These are phyloP conservation scores for Paxillus ammoniavirescens DNA, from an alignment of 768 basidiomycete species.

Conservation along the genomic window DNA sequence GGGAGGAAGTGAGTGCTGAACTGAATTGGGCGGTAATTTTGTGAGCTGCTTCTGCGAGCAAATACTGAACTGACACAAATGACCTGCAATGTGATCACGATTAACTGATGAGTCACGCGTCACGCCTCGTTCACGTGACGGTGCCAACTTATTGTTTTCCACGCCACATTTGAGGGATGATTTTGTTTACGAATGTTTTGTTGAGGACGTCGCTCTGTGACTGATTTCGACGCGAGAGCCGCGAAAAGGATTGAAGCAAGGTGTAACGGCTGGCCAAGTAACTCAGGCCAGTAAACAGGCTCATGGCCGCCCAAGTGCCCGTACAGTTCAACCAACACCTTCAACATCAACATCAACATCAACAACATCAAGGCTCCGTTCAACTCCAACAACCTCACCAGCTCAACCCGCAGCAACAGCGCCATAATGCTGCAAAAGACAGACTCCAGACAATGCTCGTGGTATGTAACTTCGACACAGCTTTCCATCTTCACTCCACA, in stretches of 20 bases:
- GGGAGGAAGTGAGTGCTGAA: constrained; percentile 34
- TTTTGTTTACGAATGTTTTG: constrained; percentile 15
- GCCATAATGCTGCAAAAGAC: constrained; percentile 19
- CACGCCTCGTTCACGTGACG: constrained; percentile 18
- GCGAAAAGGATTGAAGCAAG: neutral
- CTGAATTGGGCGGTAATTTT: too few relatives aligned
- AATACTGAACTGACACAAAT: too few relatives aligned
- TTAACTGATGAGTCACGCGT: neutral
- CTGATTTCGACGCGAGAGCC: neutral
- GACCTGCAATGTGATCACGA: too few relatives aligned
- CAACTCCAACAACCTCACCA: neutral
- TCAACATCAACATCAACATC: constrained; percentile 8
- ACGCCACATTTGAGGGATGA: constrained; percentile 21
- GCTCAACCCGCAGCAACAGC: constrained; percentile 9
- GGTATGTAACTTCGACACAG: constrained; percentile 4
- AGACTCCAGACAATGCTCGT: constrained; percentile 22
- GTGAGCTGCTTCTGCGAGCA: too few relatives aligned
- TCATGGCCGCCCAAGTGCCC: constrained; percentile 16
- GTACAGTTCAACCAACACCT: constrained; percentile 24
- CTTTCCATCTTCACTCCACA: accelerated
- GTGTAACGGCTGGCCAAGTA: neutral
- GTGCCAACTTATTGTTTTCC: neutral
- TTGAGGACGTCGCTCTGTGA: neutral
- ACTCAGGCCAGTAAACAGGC: constrained; percentile 16
- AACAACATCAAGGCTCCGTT: neutral